Conservation (phyloP, 352 stramenopile genomes). For the Phytophthora podocarpi region DNA sequence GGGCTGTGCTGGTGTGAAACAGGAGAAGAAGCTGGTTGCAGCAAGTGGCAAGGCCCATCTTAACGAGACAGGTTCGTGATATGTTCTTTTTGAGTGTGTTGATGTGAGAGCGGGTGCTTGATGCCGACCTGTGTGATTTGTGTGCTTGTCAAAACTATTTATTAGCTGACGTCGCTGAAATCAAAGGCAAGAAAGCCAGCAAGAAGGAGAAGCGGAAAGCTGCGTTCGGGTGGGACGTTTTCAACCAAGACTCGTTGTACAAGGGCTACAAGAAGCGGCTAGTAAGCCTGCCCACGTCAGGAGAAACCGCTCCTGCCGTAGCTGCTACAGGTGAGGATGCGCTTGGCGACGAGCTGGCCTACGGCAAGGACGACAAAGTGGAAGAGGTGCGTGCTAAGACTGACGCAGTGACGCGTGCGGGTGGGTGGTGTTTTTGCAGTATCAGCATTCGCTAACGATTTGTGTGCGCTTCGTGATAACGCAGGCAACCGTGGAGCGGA, state of each 20-base stretch:
- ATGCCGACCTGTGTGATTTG: background rate
- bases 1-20: background rate
- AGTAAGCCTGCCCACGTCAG: slow-evolving; percentile 53
- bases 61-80: slow-evolving; percentile 59
- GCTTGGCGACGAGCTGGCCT: slow-evolving; percentile 68
- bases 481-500: slow-evolving; percentile 71
- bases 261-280: slow-evolving; percentile 88
- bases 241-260: slow-evolving; percentile 86
- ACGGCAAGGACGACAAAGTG: slow-evolving; percentile 64
- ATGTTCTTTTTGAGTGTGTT: too few relatives aligned
- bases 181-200: slow-evolving; percentile 63
- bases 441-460: slow-evolving; percentile 10
- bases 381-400: slow-evolving; percentile 44
- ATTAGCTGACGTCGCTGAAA: slow-evolving; percentile 54
- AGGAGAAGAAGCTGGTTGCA: slow-evolving; percentile 61
- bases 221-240: slow-evolving; percentile 85
- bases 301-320: slow-evolving; percentile 4
- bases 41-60: slow-evolving; percentile 60
- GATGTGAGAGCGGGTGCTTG: background rate
- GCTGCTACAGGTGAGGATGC: slow-evolving; percentile 12
- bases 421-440: background rate
- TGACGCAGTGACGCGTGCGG: background rate
- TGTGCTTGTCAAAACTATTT: background rate
- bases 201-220: slow-evolving; percentile 85
- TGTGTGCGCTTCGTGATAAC: background rate